Evolutionary conservation across 2,329 filamentous ascomycete genomes (phyloP), one percentile per base, ranked within the genome.

Genomic region (Claviceps africana): DNA sequence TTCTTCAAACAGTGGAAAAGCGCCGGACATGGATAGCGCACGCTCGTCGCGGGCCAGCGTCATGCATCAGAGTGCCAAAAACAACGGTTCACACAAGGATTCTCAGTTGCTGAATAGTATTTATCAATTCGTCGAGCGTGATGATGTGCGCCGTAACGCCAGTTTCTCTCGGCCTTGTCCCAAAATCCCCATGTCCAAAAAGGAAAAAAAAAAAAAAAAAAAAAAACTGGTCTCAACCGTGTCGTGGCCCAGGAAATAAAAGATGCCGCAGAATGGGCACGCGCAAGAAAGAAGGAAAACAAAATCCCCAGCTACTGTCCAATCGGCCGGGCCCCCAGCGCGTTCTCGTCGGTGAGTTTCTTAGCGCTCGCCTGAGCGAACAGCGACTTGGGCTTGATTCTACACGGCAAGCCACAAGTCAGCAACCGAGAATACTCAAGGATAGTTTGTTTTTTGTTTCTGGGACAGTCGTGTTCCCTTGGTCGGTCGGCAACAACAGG

Each of bases 321-420:
- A 43, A 66, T 67, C 39, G 65, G 61, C 51, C 61, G 64, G 52
- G 67, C 65, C 47, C 67, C 66, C 37, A 67, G 60, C 53, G 74
- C 63, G 56, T 70, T 70, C 55, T 72, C 71, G 64, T 72, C 69
- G 51, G 69, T 68, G 64, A 81, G 70, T 64, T 78, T 82, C 76
- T 82, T 83, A 70, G 72, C 72, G 48, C 79, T 82, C 47, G 79
- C 74, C 64, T 81, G 79, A 54, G 81, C 80, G 64, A 85, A 85
- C 59, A 85, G 75, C 3, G 81, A 84, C 67, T 80, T 82, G 54
- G 81, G 81, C 72, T 83, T 84, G 64, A 73, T 74, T 62, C 80
- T 83, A 60, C 43, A 46, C 22, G 5, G 35, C 19, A 25, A 22
- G 19, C 19, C 45, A n/a, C n/a, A n/a, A 22, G 48, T 35, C 21